phyloP scores from a whole-genome alignment of 495 filamentous ascomycete species.

The Lepraria neglecta region DNA sequence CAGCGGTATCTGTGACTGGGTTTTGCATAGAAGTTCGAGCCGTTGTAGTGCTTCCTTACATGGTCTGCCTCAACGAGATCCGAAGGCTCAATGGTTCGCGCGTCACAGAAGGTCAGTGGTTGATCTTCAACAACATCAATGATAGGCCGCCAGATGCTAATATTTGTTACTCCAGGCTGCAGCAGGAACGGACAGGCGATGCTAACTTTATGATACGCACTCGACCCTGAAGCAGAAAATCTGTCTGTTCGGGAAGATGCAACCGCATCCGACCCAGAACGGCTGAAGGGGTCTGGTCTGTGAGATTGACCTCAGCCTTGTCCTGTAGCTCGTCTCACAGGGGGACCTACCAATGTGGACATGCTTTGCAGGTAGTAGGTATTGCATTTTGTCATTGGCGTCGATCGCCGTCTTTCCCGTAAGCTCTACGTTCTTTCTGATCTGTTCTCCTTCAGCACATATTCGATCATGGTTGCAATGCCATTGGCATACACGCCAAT shows the following conservation, averaged over 20 bases:
- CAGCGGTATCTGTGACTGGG: constrained; percentile 25
- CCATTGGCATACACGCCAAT: constrained; percentile 29
- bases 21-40: constrained; percentile 1
- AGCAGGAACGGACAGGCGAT: not conserved
- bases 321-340: constrained; percentile 13
- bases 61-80: constrained; percentile 32
- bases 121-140: constrained; percentile 30
- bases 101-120: constrained; percentile 34
- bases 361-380: constrained; percentile 19
- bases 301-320: not conserved
- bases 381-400: constrained; percentile 21
- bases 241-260: constrained; percentile 1
- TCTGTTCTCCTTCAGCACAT: constrained; percentile 1
- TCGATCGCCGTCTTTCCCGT: constrained; percentile 21
- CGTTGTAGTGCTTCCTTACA: constrained; percentile 13
- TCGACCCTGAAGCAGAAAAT: not conserved
- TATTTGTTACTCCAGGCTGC: not conserved
- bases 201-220: not conserved
- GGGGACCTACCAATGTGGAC: constrained; percentile 28
- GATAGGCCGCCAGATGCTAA: constrained; percentile 34
- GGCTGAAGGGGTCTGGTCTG: constrained; percentile 23
- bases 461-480: not conserved
- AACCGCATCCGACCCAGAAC: constrained; percentile 18
- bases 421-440: constrained; percentile 16
- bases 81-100: constrained; percentile 23